Evolutionary conservation across 306 rosid genomes (phyloP), one percentile per base, ranked within the genome.

Genomic region (Corylus heterophylla): DNA sequence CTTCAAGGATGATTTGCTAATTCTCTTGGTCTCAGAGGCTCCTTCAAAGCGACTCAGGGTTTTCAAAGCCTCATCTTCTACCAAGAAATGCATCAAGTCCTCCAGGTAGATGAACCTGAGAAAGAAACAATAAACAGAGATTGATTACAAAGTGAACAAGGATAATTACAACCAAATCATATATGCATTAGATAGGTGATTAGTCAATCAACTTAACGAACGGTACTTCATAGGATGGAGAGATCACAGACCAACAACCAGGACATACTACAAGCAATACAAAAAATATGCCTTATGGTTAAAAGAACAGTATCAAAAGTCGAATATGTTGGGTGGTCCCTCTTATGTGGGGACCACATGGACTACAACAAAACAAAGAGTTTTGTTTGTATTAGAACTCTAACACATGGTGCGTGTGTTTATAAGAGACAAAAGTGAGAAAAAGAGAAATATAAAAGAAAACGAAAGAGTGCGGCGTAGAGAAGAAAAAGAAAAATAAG

Each of bases 21-120:
- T 90, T 87, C 18, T 92, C 78, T 70, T 80, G 25, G 75, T 48
- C 55, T 89, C 96, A 35, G 87, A 7, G 0, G 94, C 96, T 73
- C 96, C 98, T 84, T 92, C 98, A 80, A 94, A 90, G 77, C 90
- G 98, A 80, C 76, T 83, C 79, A 92, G 45, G 66, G 96, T 82
- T 83, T 90, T 92, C 13, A 74, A 4, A 70, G 87, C 94, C 87
- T 90, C 97, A 8, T 89, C 98, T 81, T 94, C 96, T 85, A 68
- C 85, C 97, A 94, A 85, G 87, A 90, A 94, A 49, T 94, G 90
- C 94, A 84, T 74, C 66, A 94, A 86, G 70, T 94, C 98, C 22
- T 88, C 94, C 7, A 76, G 37, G 81, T 78, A 58, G 59, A 94
- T 88, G 77, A 29, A 84, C 86, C 98, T 94, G 66, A 75, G 80